These are phyloP conservation scores for Pyrenochaeta sp. DNA, from an alignment of 2,329 filamentous ascomycete species.

Conservation along the genomic window DNA sequence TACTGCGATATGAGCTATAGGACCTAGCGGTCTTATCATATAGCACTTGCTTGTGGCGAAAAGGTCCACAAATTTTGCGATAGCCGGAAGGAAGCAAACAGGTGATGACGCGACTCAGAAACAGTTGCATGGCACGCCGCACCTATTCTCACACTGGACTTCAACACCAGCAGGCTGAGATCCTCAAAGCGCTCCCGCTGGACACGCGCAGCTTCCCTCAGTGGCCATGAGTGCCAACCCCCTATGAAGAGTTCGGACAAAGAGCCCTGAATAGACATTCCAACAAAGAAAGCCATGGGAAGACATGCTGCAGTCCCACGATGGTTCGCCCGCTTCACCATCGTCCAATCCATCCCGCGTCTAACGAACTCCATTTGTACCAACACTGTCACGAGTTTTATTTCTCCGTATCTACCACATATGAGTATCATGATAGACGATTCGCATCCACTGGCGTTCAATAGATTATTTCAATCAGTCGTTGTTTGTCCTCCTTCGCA, in stretches of 20 bases:
- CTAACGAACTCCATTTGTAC: not conserved
- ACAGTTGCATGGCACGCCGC: slow-evolving; percentile 12
- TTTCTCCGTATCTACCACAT: not conserved
- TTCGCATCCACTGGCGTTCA: not conserved
- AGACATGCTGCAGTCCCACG: not conserved
- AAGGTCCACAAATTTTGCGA: not conserved
- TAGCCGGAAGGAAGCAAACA: not conserved
- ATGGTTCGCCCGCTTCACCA: not conserved
- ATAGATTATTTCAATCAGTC: slow-evolving; percentile 1
- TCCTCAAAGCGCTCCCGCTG: not conserved
- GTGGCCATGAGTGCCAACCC: not conserved
- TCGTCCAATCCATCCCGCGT: no score
- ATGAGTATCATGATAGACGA: slow-evolving; percentile 9
- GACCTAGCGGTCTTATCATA: not conserved
- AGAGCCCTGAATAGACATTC: not conserved
- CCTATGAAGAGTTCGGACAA: not conserved
- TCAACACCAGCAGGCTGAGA: not conserved
- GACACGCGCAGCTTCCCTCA: not conserved
- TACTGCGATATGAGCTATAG: slow-evolving; percentile 21
- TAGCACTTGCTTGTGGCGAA: not conserved
- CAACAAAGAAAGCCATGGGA: not conserved
- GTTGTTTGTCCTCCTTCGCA: slow-evolving; percentile 1
- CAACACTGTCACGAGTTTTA: not conserved
- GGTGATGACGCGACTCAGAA: slow-evolving; percentile 4
- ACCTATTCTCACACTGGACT: not conserved